Base-by-base conservation (phyloP, 257 asterid species). In the Nicotiana undulata region DNA sequence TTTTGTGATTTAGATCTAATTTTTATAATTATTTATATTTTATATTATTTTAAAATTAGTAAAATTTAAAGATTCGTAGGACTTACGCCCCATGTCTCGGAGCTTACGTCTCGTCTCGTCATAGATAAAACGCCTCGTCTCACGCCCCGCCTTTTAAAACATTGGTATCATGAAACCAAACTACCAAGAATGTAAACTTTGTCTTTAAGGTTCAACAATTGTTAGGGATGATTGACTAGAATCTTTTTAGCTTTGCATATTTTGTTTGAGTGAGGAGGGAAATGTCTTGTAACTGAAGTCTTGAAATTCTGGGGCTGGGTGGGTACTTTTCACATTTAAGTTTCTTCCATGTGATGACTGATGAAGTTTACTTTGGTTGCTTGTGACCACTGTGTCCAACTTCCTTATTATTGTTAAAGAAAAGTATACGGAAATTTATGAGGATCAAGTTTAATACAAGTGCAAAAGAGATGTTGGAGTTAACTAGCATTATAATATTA, bases 131-230 rank as follows among this genome's bases (percentile, higher is more conserved):
- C n/a, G n/a, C n/a, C n/a, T n/a, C n/a, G n/a, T n/a, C n/a, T n/a
- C n/a, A n/a, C n/a, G n/a, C n/a, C n/a, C n/a, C n/a, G n/a, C n/a
- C n/a, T n/a, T n/a, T n/a, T n/a, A n/a, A n/a, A n/a, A n/a, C n/a
- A n/a, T n/a, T n/a, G n/a, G n/a, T n/a, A 74, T 75, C 20, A 52
- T 80, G 79, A 80, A 74, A 53, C 32, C 34, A 60, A 59, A 77
- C 31, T 34, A 37, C 24, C 26, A 60, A 59, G 20, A 13, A 59
- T 34, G 17, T 34, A 77, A 34, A 34, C 59, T 77, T 77, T 77
- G 16, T 77, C 24, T 3, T 59, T 37, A 59, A 77, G 81, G 59
- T 59, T 59, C 58, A 60, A 9, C 17, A 77, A 34, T 77, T 56
- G 37, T 59, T 59, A 18, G 22, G 26, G 40, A 63, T 16, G 58